Base-by-base conservation (phyloP, 2,329 filamentous ascomycete genomes). In the Penicillium expansum region DNA sequence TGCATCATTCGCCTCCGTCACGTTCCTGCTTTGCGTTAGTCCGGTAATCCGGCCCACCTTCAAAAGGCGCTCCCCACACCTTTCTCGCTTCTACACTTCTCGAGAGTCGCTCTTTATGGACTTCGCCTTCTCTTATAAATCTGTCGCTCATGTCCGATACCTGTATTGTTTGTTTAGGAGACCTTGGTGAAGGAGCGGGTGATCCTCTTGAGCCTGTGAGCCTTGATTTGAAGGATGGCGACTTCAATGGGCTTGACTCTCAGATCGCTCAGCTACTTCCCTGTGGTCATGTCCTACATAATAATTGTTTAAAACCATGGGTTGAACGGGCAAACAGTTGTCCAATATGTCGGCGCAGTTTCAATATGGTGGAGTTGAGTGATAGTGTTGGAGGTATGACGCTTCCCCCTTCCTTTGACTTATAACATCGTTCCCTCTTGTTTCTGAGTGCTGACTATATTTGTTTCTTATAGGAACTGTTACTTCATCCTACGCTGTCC, bases 261-360 rank as follows among this genome's bases (percentile, higher is more conserved):
- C 80, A 83, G 61, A 82, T 88, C 67, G 85, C 85, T 57, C 84
- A 86, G 68, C 70, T 88, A 29, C 72, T 86, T 58, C 88, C 91
- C 45, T 99, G 94, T 76, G 90, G 91, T 57, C 95, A 99, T 80
- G 84, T 92, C 66, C 82, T 99, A 66, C 94, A 99, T 78, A 88
- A 99, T 78, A 86, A 89, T 51, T 99, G 94, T 75, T 83, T 99
- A 65, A 89, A 89, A 67, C 91, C 92, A 66, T 99, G 94, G 94
- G 91, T 93, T 44, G 91, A 95, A 76, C 89, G 95, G 74, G 93
- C 94, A 62, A 99, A 97, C 77, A 97, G 92, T 72, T 99, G 94
- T 75, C 94, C 94, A 44, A 96, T 99, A 74, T 99, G 94, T 77
- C 90, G 94, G 65, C 89, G 91, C 68, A 86, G 84, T 62, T 97